Conservation (phyloP, 2,329 filamentous ascomycete genomes). For the Pestalotiopsis sp. region DNA sequence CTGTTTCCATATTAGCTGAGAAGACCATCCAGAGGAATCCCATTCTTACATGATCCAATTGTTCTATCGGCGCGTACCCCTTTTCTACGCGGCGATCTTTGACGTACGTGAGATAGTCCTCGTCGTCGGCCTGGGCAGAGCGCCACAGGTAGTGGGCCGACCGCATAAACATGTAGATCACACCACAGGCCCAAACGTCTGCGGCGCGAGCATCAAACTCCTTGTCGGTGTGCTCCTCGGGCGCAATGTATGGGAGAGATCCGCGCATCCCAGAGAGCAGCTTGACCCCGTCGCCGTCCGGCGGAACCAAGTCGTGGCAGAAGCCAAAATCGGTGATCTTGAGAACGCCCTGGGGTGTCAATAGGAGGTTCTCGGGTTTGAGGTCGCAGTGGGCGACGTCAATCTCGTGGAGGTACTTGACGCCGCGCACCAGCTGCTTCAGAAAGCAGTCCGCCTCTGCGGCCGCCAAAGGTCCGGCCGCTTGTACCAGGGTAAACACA, state of each 20-base stretch:
- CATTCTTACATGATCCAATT: conserved; percentile 78
- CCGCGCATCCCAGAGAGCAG: conserved; percentile 97
- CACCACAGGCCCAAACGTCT: conserved; percentile 96
- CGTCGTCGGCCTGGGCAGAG: conserved; percentile 93
- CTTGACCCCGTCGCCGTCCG: conserved; percentile 96
- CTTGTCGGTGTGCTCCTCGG: conserved; percentile 90
- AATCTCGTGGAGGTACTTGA: conserved; percentile 99
- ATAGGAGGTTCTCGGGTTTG: conserved; percentile 92
- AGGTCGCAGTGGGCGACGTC: conserved; percentile 95
- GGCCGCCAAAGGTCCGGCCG: conserved; percentile 87
- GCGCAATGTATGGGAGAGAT: conserved; percentile 94
- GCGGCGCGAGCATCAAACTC: conserved; percentile 96
- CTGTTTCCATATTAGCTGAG: background rate
- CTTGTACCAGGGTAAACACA: conserved; percentile 87
- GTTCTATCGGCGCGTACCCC: conserved; percentile 95
- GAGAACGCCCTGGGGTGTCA: conserved; percentile 86
- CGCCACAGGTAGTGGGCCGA: conserved; percentile 95
- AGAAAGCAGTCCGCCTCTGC: conserved; percentile 96
- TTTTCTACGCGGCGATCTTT: conserved; percentile 91
- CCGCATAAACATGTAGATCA: conserved; percentile 99
- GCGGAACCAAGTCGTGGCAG: conserved; percentile 98
- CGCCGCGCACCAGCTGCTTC: conserved; percentile 98
- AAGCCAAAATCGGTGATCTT: conserved; percentile 99
- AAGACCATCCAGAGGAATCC: background rate
- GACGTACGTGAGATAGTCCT: conserved; percentile 92